phyloP scores from a whole-genome alignment of 1,284 basidiomycete genomes.

The Pascua sp. region DNA sequence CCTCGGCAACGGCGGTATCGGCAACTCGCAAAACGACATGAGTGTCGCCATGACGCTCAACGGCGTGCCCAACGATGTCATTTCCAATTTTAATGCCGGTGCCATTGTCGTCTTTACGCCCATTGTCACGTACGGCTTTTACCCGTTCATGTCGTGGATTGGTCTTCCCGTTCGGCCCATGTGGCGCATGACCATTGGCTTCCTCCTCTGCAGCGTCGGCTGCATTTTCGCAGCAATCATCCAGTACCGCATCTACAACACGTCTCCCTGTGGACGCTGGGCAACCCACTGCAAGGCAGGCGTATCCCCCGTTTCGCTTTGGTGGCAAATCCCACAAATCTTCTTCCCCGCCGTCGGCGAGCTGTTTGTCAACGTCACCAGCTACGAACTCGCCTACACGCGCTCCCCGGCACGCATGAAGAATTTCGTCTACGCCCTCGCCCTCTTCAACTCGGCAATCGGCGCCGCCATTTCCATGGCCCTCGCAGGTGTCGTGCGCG shows the following conservation, averaged over 20 bases:
- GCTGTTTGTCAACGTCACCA: constrained; percentile 53
- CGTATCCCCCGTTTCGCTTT: constrained; percentile 35
- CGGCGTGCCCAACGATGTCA: constrained; percentile 53
- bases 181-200: constrained; percentile 39
- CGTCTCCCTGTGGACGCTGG: constrained; percentile 49
- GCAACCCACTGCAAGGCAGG: constrained; percentile 42
- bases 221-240: constrained; percentile 4
- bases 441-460: constrained; percentile 52
- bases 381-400: constrained; percentile 54
- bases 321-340: constrained; percentile 51
- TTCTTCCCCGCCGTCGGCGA: constrained; percentile 53
- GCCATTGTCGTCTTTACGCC: constrained; percentile 51
- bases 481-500: constrained; percentile 32
- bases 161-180: constrained; percentile 43
- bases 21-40: constrained; percentile 48
- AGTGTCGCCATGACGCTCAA: constrained; percentile 49
- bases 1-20: constrained; percentile 42
- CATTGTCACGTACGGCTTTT: constrained; percentile 51
- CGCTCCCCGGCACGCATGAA: constrained; percentile 51
- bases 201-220: constrained; percentile 13
- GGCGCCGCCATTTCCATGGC: constrained; percentile 28
- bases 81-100: constrained; percentile 53
- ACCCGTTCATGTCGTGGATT: constrained; percentile 49
- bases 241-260: constrained; percentile 53
- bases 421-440: constrained; percentile 47